Evolutionary conservation across 2,329 filamentous ascomycete species (phyloP).

Genomic region (Penicillium sp.): DNA sequence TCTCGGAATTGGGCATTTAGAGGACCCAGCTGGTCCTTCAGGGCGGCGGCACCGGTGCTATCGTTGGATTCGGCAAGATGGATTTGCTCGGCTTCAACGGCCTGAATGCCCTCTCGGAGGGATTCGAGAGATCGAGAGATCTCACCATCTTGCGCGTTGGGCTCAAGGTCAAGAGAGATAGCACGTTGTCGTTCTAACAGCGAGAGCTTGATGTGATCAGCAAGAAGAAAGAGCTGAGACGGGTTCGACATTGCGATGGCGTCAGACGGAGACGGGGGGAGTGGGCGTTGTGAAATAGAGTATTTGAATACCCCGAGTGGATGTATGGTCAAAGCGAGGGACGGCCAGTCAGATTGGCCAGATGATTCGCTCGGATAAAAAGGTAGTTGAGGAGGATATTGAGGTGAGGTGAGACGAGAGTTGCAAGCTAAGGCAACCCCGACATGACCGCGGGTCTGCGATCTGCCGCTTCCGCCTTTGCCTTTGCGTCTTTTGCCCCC

Average conservation of each 20-base stretch:
- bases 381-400: conserved; percentile 4
- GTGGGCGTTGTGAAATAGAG: neutral
- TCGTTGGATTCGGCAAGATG: conserved; percentile 65
- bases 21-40: conserved; percentile 67
- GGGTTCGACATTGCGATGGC: conserved; percentile 55
- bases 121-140: conserved; percentile 88
- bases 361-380: conserved; percentile 1
- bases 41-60: conserved; percentile 48
- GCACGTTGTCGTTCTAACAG: conserved; percentile 89
- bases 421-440: conserved; percentile 17
- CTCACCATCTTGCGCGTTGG: conserved; percentile 82
- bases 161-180: conserved; percentile 76
- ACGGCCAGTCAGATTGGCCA: conserved; percentile 6
- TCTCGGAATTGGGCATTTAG: conserved; percentile 77
- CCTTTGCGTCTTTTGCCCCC: conserved; percentile 19
- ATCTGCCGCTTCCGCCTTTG: conserved; percentile 27
- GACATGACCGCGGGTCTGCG: conserved; percentile 18
- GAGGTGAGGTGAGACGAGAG: conserved; percentile 18
- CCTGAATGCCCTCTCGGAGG: conserved; percentile 76
- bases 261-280: conserved; percentile 12
- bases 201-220: conserved; percentile 96
- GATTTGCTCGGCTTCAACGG: conserved; percentile 66
- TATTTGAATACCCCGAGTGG: neutral
- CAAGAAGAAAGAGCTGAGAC: conserved; percentile 84
- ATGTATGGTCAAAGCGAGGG: conserved; percentile 3